Base-by-base conservation (phyloP, 169 alveolate genomes). In the Eimeria falciformis region DNA sequence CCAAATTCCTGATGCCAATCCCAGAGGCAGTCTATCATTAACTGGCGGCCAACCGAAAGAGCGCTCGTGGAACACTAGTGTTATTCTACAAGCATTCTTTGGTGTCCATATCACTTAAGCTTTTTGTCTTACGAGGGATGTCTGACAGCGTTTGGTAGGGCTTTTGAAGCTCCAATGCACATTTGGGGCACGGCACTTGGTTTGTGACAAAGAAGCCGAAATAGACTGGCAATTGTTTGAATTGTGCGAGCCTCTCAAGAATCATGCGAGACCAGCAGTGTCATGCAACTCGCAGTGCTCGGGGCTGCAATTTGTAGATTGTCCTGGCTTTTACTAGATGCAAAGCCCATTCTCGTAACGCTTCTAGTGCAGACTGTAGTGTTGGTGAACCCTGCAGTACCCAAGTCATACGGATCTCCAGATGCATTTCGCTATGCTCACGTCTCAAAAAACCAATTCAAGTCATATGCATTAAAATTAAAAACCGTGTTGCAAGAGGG, bases 271-370 rank as follows among this genome's bases (percentile, higher is more conserved):
- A 33, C 40, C 40, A 33, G 40, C 40, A 33, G 40, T 2, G 40
- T 33, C 40, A 33, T 33, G 78, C 11, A 25, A 25, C 29, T 14
- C 83, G 83, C 40, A 71, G 55, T 3, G 83, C 83, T 40, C 25
- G 33, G 56, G 85, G 85, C 12, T 21, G 65, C 68, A 75, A 65
- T 21, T 46, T 45, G 66, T 75, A 40, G 9, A 47, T 18, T 25
- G 53, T 53, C 46, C 47, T 75, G 6, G 85, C 85, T 6, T 53
- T 75, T 12, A 29, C 85, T 5, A 75, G 43, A 21, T 75, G 85
- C 62, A 75, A 12, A 12, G 85, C 85, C 85, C 85, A 75, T 17
- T 21, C 56, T 43, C 56, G 29, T n/a, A 75, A 75, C 18, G 43
- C 27, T n/a, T 46, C 43, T 40, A 75, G 18, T 3, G 14, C 43